A percentile compares a stretch with the other conserved stretches of the same genome.
Conservation (phyloP, 2,329 filamentous ascomycete genomes). For the Tolypocladium paradoxum region DNA sequence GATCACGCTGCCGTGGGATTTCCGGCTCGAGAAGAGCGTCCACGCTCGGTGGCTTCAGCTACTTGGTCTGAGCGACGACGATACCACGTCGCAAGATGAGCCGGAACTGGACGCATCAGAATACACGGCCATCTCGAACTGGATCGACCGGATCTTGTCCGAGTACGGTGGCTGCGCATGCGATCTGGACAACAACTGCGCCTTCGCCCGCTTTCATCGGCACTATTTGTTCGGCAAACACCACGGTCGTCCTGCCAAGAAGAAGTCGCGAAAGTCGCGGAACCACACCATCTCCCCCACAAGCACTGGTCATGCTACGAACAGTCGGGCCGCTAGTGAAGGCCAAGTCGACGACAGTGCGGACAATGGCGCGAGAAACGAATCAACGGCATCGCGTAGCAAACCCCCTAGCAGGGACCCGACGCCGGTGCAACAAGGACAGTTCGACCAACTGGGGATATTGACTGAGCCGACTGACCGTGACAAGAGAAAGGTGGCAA, state of each 20-base stretch:
- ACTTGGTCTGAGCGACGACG: slow-evolving; percentile 53
- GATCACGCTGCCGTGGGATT: slow-evolving; percentile 59
- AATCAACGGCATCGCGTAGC: slow-evolving; percentile 43
- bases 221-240: slow-evolving; percentile 38
- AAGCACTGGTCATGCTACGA: slow-evolving; percentile 50
- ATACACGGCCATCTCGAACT: slow-evolving; percentile 48
- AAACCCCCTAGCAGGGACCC: slow-evolving; percentile 57
- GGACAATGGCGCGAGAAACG: slow-evolving; percentile 38
- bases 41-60: slow-evolving; percentile 44
- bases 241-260: slow-evolving; percentile 32
- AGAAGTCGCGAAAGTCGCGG: slow-evolving; percentile 45
- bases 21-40: slow-evolving; percentile 45
- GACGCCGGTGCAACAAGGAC: slow-evolving; percentile 50
- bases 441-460: slow-evolving; percentile 48
- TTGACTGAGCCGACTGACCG: slow-evolving; percentile 54
- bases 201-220: slow-evolving; percentile 52
- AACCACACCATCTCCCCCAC: slow-evolving; percentile 48
- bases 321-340: slow-evolving; percentile 55
- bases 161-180: slow-evolving; percentile 76
- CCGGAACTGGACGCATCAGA: slow-evolving; percentile 48
- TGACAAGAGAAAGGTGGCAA: slow-evolving; percentile 56
- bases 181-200: slow-evolving; percentile 50
- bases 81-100: slow-evolving; percentile 34
- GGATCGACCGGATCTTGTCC: slow-evolving; percentile 59
- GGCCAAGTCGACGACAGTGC: slow-evolving; percentile 42